Percentiles rank a stretch among this genome's conserved stretches.
phyloP scores from a whole-genome alignment of 2,329 filamentous ascomycete species.

The Cladosporium halotolerans region DNA sequence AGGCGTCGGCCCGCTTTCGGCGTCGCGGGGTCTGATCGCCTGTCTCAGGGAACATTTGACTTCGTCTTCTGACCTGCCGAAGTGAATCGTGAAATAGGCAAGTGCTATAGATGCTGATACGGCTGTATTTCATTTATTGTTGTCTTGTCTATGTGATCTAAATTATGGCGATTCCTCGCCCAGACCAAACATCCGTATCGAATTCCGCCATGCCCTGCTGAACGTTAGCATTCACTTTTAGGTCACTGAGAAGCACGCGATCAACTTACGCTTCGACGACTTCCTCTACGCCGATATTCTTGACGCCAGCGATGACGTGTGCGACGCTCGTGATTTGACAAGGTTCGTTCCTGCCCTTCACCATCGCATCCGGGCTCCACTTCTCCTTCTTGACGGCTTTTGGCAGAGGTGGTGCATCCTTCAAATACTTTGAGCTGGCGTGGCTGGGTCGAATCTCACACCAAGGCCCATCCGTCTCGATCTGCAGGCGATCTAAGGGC shows the following conservation, averaged over 20 bases:
- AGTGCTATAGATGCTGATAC: too few species aligned
- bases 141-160: background rate
- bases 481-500: conserved; percentile 72
- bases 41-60: too few species aligned
- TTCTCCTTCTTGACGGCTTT: conserved; percentile 94
- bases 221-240: conserved; percentile 18
- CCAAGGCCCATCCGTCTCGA: conserved; percentile 96
- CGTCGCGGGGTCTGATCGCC: too few species aligned
- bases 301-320: conserved; percentile 81
- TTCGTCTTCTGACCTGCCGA: too few species aligned
- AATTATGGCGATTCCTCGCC: conserved; percentile 37
- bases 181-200: conserved; percentile 69
- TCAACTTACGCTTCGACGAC: conserved; percentile 68
- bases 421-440: conserved; percentile 69
- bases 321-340: conserved; percentile 81
- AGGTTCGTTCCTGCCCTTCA: conserved; percentile 93
- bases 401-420: conserved; percentile 64
- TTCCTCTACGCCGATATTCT: conserved; percentile 70
- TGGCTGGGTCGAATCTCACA: conserved; percentile 90
- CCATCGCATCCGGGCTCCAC: conserved; percentile 78
- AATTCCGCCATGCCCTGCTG: conserved; percentile 68
- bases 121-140: too few species aligned
- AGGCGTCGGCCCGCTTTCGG: too few species aligned
- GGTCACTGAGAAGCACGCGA: conserved; percentile 17
- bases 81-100: too few species aligned